phyloP scores from a whole-genome alignment of 768 basidiomycete species.

The Boletus subcaerulescens region DNA sequence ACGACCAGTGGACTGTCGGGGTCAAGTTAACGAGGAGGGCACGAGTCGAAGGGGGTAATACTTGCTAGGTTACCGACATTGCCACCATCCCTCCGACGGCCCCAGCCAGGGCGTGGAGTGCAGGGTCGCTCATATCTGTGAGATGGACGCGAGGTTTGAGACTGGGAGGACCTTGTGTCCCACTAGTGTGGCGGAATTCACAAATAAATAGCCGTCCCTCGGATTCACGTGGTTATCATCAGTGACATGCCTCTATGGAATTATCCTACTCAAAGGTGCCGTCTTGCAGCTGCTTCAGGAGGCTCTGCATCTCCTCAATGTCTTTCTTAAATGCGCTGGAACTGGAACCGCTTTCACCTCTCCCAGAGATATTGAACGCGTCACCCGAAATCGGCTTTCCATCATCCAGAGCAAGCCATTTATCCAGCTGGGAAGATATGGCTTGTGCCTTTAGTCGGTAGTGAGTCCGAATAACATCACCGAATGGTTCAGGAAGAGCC shows the following conservation, averaged over 20 bases:
- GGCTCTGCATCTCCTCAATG: constrained; percentile 64
- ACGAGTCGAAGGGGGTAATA: background rate
- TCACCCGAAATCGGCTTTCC: constrained; percentile 56
- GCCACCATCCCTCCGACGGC: constrained; percentile 87
- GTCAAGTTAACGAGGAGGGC: constrained; percentile 2
- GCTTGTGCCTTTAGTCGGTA: constrained; percentile 80
- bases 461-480: constrained; percentile 84
- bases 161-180: background rate
- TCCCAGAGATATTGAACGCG: constrained; percentile 43
- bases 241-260: background rate
- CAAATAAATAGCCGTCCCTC: background rate
- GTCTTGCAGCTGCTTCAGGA: constrained; percentile 48
- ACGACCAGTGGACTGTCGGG: constrained; percentile 78
- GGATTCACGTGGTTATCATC: too few relatives aligned
- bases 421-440: constrained; percentile 70
- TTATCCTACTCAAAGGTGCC: constrained; percentile 17
- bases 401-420: constrained; percentile 77
- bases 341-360: constrained; percentile 42
- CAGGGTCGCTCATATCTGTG: constrained; percentile 63
- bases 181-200: background rate
- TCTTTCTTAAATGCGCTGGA: constrained; percentile 65
- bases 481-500: constrained; percentile 81
- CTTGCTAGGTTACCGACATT: constrained; percentile 88
- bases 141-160: background rate
- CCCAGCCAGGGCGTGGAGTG: constrained; percentile 85